Conservation (phyloP, 805 yeast genomes). For the Isabelozyma heimii region DNA sequence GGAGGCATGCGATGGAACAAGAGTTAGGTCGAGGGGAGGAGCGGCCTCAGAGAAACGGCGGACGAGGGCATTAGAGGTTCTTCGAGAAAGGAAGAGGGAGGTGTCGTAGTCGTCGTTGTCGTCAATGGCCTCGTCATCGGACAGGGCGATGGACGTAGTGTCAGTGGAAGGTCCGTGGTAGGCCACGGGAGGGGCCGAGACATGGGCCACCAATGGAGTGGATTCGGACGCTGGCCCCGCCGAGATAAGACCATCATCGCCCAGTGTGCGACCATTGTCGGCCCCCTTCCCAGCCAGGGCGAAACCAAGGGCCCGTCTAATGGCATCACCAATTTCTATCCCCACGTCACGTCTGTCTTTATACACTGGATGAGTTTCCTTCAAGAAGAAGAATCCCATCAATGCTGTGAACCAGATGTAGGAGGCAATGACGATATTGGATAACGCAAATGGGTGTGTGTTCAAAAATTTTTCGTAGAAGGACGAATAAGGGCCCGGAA, state of each 20-base stretch:
- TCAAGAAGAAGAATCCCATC: conserved; percentile 46
- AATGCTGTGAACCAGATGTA: conserved; percentile 34
- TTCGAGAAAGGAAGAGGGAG: neutral
- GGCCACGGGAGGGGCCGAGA: no score
- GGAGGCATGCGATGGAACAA: neutral
- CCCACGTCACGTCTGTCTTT: conserved; percentile 43
- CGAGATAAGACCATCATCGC: no score
- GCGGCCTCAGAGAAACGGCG: conserved; percentile 4
- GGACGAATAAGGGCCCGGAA: conserved; percentile 29
- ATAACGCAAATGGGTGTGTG: conserved; percentile 49
- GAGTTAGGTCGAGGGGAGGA: neutral
- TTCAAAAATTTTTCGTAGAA: conserved; percentile 39
- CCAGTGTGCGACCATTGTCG: conserved; percentile 10
- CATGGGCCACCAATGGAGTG: neutral
- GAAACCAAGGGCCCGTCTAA: conserved; percentile 16
- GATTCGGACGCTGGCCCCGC: neutral
- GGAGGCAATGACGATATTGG: conserved; percentile 46
- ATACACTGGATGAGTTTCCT: conserved; percentile 48
- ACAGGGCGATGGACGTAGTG: neutral
- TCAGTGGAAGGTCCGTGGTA: no score
- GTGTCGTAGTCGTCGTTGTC: neutral
- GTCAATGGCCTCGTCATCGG: neutral
- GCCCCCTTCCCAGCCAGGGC: neutral
- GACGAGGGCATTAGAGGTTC: conserved; percentile 1
- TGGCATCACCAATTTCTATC: conserved; percentile 41